Evolutionary conservation across 805 yeast species (phyloP).

Genomic region (Yamadazyma phyllophila): DNA sequence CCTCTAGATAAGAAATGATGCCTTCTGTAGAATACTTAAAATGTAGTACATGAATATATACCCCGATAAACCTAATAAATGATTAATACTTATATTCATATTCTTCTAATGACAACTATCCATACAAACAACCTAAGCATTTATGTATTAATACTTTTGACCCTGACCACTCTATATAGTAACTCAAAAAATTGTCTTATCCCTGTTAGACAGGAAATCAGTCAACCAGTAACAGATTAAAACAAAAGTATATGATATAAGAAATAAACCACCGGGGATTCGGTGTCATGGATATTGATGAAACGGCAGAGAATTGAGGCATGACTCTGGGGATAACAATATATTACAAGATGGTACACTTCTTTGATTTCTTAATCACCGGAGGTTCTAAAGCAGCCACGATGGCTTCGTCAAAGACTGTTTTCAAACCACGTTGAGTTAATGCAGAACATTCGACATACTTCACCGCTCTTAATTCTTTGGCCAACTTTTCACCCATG

Average conservation of each 20-base stretch:
- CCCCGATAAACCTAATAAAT: too few relatives aligned
- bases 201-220: constrained; percentile 2
- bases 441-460: constrained; percentile 97
- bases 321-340: background rate
- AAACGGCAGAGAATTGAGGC: background rate
- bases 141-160: constrained; percentile 8
- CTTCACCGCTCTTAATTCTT: constrained; percentile 91
- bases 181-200: background rate
- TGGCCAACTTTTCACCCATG: constrained; percentile 89
- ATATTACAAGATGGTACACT: constrained; percentile 74
- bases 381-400: constrained; percentile 99
- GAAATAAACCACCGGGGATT: constrained; percentile 1
- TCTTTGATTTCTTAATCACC: constrained; percentile 73
- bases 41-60: background rate
- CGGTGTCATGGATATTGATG: background rate
- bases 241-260: constrained; percentile 2
- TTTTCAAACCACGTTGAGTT: constrained; percentile 94
- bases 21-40: background rate
- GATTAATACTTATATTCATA: background rate
- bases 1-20: background rate
- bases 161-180: constrained; percentile 7
- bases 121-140: background rate
- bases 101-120: background rate
- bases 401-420: constrained; percentile 98
- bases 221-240: constrained; percentile 10